A percentile compares a stretch with the other conserved stretches of the same genome.
Evolutionary conservation across 1,284 basidiomycete genomes (phyloP).

Genomic region (Bondarzewia mesenterica): DNA sequence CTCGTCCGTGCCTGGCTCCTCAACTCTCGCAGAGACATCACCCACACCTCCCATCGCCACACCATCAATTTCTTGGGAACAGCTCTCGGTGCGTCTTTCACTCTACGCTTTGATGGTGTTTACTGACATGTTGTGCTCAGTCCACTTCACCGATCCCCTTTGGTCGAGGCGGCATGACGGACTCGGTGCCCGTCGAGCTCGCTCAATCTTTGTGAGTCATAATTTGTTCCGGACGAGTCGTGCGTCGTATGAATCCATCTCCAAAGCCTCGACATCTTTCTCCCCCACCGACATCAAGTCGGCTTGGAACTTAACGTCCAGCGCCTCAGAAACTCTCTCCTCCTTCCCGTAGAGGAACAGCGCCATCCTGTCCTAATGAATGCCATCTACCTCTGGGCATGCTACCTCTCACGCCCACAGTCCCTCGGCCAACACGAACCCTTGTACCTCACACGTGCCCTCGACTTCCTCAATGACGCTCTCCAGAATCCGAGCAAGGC

Average conservation of each 20-base stretch:
- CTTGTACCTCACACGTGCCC: conserved; percentile 52
- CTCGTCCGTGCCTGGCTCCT: conserved; percentile 1
- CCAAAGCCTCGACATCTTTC: conserved; percentile 60
- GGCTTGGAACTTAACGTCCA: conserved; percentile 62
- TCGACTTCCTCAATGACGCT: conserved; percentile 52
- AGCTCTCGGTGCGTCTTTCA: neutral
- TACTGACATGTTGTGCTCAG: conserved; percentile 6
- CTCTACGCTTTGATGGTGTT: neutral
- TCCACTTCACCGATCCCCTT: conserved; percentile 37
- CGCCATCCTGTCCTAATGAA: conserved; percentile 70
- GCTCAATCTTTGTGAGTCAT: conserved; percentile 55
- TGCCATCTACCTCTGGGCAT: conserved; percentile 73
- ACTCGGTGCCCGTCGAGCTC: conserved; percentile 52
- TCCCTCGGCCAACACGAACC: conserved; percentile 60
- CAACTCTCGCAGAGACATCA: neutral
- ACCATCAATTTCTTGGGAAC: neutral
- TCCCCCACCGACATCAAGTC: conserved; percentile 67
- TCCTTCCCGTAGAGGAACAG: conserved; percentile 42
- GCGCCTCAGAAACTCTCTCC: conserved; percentile 50
- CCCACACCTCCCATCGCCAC: neutral
- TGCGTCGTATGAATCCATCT: conserved; percentile 9
- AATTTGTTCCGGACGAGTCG: conserved; percentile 7
- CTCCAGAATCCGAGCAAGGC: conserved; percentile 44
- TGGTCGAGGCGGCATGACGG: conserved; percentile 33
- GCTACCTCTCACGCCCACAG: conserved; percentile 65